Evolutionary conservation across 371 early-diverging fungal genomes (phyloP).

Genomic region (Funneliformis caledonium): DNA sequence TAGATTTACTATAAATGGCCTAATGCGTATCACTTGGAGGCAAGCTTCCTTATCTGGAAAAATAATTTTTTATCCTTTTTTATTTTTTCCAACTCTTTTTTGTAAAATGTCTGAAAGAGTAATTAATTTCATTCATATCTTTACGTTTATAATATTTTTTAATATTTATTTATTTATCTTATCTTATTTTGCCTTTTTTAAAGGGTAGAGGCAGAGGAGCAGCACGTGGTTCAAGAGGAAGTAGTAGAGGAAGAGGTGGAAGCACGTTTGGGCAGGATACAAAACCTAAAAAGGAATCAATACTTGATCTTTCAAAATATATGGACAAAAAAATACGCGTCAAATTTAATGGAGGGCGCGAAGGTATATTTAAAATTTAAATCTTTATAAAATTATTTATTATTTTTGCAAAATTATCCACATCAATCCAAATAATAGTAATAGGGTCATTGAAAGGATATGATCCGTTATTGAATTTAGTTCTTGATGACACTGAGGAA

Average conservation of each 20-base stretch:
- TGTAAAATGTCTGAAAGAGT: not conserved
- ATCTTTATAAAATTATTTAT: not conserved
- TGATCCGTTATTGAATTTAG: constrained; percentile 92
- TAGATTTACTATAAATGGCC: too few relatives aligned
- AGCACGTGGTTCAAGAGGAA: constrained; percentile 60
- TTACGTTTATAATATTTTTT: not conserved
- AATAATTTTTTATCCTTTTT: not conserved
- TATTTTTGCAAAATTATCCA: not conserved
- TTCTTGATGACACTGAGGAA: constrained; percentile 91
- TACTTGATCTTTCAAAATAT: constrained; percentile 91
- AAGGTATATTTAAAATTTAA: constrained; percentile 64
- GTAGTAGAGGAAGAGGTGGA: constrained; percentile 54
- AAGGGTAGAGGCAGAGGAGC: constrained; percentile 52
- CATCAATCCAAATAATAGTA: constrained; percentile 56
- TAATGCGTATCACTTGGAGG: not conserved
- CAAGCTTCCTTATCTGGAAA: not conserved
- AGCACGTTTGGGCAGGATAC: constrained; percentile 54
- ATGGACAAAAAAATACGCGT: constrained; percentile 90
- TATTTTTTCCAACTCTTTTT: not conserved
- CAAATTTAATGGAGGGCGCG: constrained; percentile 93
- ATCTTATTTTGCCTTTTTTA: not conserved
- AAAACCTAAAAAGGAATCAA: constrained; percentile 83
- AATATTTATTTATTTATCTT: not conserved
- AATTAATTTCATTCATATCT: not conserved
- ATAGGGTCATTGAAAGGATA: constrained; percentile 90